A percentile compares a stretch with the other conserved stretches of the same genome.
phyloP scores from a whole-genome alignment of 305 asterid genomes.

The Fraxinus baroniana region DNA sequence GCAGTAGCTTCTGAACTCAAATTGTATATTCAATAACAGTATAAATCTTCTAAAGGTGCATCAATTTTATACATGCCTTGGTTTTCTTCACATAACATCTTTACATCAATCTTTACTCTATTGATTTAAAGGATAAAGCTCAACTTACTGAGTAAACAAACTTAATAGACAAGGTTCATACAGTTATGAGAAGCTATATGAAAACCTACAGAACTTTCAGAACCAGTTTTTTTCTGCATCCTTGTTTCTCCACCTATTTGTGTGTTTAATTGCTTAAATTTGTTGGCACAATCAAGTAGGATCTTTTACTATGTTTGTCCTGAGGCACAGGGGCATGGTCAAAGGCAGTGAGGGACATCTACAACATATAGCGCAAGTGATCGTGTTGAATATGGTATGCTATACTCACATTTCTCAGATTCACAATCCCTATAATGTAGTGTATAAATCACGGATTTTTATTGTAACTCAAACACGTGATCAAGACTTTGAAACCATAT shows the following conservation, averaged over 20 bases:
- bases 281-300: slow-evolving; percentile 65
- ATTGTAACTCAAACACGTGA: not conserved
- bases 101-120: not conserved
- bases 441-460: not conserved
- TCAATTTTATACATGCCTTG: not conserved
- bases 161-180: slow-evolving; percentile 1
- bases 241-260: slow-evolving; percentile 8
- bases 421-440: not conserved
- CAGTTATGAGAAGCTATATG: slow-evolving; percentile 6
- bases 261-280: slow-evolving; percentile 24
- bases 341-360: slow-evolving; percentile 59
- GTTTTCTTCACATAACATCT: not conserved
- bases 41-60: not conserved
- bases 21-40: not conserved
- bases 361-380: slow-evolving; percentile 57
- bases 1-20: not conserved
- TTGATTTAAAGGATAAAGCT: not conserved
- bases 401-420: not conserved
- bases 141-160: slow-evolving; percentile 8
- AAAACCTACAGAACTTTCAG: not conserved
- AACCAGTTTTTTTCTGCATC: not conserved
- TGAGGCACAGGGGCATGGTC: slow-evolving; percentile 73
- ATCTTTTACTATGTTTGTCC: slow-evolving; percentile 65
- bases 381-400: slow-evolving; percentile 67
- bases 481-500: not conserved